phyloP scores from a whole-genome alignment of 2,329 filamentous ascomycete species.

The Bipolaris bicolor region DNA sequence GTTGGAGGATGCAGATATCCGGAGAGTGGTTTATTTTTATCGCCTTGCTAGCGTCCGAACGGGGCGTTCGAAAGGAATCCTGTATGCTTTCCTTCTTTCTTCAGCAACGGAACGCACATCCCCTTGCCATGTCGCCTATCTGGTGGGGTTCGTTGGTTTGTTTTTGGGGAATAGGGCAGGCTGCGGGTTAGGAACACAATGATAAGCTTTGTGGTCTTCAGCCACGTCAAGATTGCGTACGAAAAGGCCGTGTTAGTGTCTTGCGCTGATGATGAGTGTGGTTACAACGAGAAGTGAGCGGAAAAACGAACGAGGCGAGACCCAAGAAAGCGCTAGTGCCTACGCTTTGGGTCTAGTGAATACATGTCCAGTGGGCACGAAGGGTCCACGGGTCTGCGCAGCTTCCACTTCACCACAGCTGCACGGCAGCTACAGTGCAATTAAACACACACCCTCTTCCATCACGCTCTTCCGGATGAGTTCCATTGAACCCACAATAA shows the following conservation, averaged over 20 bases:
- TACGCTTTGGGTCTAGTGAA: slow-evolving; percentile 1
- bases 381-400: slow-evolving; percentile 1
- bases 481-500: not conserved
- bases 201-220: not conserved
- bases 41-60: not conserved
- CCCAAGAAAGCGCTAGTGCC: slow-evolving; percentile 5
- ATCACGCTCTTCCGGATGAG: not conserved
- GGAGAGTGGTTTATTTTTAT: not conserved
- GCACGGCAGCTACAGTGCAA: not conserved
- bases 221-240: slow-evolving; percentile 2
- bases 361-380: not conserved
- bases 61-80: not conserved
- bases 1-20: not conserved
- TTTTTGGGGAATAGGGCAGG: not conserved
- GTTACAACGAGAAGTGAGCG: slow-evolving; percentile 1
- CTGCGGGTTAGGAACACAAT: not conserved
- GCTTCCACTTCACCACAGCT: slow-evolving; percentile 6
- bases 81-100: not conserved
- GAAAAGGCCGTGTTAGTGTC: not conserved
- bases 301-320: not conserved
- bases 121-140: not conserved
- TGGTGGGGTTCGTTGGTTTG: not conserved
- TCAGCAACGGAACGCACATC: not conserved
- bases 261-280: slow-evolving; percentile 4
- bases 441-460: not conserved